Evolutionary conservation across 495 filamentous ascomycete genomes (phyloP).

Genomic region (Mytilinidion resinicola): DNA sequence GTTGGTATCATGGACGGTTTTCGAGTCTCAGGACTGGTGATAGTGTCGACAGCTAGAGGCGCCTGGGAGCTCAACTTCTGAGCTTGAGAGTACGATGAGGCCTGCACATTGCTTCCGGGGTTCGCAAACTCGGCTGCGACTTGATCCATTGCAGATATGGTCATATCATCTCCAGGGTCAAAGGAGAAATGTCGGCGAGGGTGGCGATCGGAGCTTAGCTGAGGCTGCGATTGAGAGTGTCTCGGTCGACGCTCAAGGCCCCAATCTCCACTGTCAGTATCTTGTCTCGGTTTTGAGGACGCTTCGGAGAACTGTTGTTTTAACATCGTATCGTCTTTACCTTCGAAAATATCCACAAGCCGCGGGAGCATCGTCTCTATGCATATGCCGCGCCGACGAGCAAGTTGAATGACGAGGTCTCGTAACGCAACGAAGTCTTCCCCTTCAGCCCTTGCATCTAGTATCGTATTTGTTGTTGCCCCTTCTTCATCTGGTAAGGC

Average conservation of each 20-base stretch:
- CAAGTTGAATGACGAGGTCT: slow-evolving; percentile 14
- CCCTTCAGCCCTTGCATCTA: slow-evolving; percentile 6
- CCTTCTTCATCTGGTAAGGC: slow-evolving; percentile 31
- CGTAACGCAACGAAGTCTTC: slow-evolving; percentile 21
- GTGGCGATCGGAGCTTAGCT: slow-evolving; percentile 3
- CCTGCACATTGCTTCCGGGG: neutral
- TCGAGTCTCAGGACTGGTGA: slow-evolving; percentile 1
- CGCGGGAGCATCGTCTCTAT: slow-evolving; percentile 9
- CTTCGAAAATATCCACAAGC: slow-evolving; percentile 16
- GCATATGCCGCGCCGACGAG: slow-evolving; percentile 17
- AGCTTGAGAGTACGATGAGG: too few relatives aligned
- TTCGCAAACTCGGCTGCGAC: neutral
- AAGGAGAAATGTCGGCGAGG: slow-evolving; percentile 31
- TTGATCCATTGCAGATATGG: slow-evolving; percentile 1
- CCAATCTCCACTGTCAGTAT: neutral
- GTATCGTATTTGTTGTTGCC: neutral
- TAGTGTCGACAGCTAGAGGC: neutral
- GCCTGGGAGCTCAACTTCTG: neutral
- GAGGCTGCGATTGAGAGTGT: slow-evolving; percentile 10
- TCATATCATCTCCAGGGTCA: slow-evolving; percentile 28
- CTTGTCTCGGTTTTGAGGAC: neutral
- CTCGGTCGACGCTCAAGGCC: neutral
- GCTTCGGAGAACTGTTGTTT: neutral
- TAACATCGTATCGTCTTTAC: neutral
- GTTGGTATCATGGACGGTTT: slow-evolving; percentile 34